phyloP scores from a whole-genome alignment of 2,329 filamentous ascomycete species.

The Botrytis sinoallii region DNA sequence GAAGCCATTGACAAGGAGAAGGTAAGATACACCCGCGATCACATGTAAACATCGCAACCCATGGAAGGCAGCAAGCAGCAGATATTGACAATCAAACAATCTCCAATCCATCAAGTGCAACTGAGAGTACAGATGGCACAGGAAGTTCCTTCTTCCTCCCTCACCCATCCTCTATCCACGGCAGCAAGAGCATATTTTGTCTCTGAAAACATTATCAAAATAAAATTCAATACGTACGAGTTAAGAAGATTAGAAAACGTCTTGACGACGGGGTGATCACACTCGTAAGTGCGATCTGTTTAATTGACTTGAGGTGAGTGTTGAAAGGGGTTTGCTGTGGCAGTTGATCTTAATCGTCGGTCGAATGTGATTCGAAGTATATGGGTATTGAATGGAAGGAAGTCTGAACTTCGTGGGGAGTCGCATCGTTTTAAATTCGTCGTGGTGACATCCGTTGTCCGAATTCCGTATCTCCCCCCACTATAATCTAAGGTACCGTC shows the following conservation, averaged over 20 bases:
- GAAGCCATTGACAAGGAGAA: neutral
- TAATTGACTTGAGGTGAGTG: slow-evolving; percentile 20
- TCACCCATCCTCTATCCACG: neutral
- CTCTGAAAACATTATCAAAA: neutral
- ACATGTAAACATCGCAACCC: neutral
- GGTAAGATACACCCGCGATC: neutral
- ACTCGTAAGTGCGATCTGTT: slow-evolving; percentile 35
- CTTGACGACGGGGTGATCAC: slow-evolving; percentile 63
- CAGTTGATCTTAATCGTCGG: neutral
- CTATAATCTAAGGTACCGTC: neutral
- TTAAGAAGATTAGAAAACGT: slow-evolving; percentile 99
- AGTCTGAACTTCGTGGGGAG: neutral
- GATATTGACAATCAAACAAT: neutral
- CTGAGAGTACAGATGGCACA: neutral
- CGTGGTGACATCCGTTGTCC: neutral
- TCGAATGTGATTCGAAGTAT: neutral
- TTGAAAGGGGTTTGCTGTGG: neutral
- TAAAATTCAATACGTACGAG: slow-evolving; percentile 64
- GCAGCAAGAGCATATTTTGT: neutral
- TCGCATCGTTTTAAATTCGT: neutral
- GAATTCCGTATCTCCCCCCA: neutral
- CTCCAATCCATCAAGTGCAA: neutral
- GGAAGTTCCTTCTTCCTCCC: neutral
- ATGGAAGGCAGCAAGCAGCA: neutral
- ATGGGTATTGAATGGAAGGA: too few relatives aligned